These are phyloP conservation scores for Diplodia mutila DNA, from an alignment of 2,329 filamentous ascomycete species.

Conservation along the genomic window DNA sequence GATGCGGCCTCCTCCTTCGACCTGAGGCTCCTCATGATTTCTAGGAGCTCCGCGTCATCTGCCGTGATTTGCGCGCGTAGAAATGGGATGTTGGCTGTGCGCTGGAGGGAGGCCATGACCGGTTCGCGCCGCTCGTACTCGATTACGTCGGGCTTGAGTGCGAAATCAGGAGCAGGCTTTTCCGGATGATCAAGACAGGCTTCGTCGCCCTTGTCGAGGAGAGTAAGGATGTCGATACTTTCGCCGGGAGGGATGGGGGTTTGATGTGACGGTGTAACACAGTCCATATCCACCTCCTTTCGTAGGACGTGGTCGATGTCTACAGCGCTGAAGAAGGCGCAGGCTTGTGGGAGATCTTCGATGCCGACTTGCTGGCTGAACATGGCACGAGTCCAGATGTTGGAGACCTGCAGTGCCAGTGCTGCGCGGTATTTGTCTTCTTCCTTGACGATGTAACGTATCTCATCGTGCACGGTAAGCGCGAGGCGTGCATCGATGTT, in stretches of 20 bases:
- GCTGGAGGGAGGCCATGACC: slow-evolving; percentile 64
- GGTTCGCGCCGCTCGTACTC: slow-evolving; percentile 71
- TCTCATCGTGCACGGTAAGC: slow-evolving; percentile 97
- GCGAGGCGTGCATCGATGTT: slow-evolving; percentile 83
- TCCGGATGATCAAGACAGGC: slow-evolving; percentile 71
- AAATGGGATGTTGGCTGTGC: slow-evolving; percentile 58
- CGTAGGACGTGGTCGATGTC: slow-evolving; percentile 95
- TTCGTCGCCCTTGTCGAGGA: slow-evolving; percentile 71
- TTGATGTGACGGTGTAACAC: slow-evolving; percentile 84
- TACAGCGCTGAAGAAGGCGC: slow-evolving; percentile 93
- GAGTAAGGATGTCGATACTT: slow-evolving; percentile 77
- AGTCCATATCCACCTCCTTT: slow-evolving; percentile 98
- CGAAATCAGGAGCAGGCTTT: slow-evolving; percentile 54
- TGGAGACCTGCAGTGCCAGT: slow-evolving; percentile 90
- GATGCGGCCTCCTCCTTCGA: background rate
- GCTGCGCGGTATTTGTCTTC: slow-evolving; percentile 86
- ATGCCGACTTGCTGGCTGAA: slow-evolving; percentile 97
- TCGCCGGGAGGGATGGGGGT: slow-evolving; percentile 81
- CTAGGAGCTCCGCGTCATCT: slow-evolving; percentile 72
- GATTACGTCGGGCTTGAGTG: slow-evolving; percentile 64
- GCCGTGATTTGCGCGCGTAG: slow-evolving; percentile 82
- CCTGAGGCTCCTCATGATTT: slow-evolving; percentile 62
- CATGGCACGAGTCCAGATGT: slow-evolving; percentile 96
- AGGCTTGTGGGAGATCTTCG: slow-evolving; percentile 88
- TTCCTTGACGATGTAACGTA: slow-evolving; percentile 85